Conservation (phyloP, 108 stramenopile species). For the Asterionellopsis glacialis region DNA sequence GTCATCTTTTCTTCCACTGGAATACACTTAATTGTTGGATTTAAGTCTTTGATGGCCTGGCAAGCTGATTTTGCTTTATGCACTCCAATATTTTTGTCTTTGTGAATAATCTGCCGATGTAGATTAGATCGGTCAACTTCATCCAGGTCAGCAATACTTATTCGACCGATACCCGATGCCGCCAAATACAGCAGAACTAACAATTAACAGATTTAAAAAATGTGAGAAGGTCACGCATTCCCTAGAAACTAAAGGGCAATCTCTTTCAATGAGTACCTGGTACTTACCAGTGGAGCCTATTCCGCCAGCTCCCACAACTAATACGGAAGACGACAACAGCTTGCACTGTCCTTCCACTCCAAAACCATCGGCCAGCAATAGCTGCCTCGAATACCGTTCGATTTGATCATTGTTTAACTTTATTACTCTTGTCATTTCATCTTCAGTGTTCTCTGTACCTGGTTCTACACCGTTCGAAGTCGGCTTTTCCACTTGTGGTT, state of each 20-base stretch:
- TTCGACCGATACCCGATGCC: slow-evolving; percentile 66
- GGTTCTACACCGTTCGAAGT: too few species aligned
- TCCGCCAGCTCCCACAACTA: slow-evolving; percentile 84
- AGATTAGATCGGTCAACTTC: slow-evolving; percentile 91
- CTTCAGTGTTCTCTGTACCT: too few species aligned
- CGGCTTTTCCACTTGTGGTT: too few species aligned
- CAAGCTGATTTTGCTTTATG: slow-evolving; percentile 79
- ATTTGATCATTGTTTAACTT: slow-evolving; percentile 36
- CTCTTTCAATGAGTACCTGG: background rate
- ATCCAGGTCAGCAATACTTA: slow-evolving; percentile 94
- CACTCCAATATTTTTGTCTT: slow-evolving; percentile 54
- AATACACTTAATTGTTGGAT: slow-evolving; percentile 58
- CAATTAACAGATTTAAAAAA: background rate
- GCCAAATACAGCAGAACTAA: slow-evolving; percentile 72
- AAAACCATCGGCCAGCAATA: slow-evolving; percentile 66
- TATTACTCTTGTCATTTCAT: background rate
- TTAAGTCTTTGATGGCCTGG: slow-evolving; percentile 48
- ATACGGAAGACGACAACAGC: slow-evolving; percentile 55
- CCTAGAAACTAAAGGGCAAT: background rate
- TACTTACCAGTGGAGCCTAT: slow-evolving; percentile 63
- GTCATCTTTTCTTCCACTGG: slow-evolving; percentile 27
- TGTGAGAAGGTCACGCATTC: background rate
- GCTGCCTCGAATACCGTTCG: slow-evolving; percentile 77
- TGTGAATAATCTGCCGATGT: slow-evolving; percentile 95
- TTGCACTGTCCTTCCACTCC: slow-evolving; percentile 74